These are phyloP conservation scores for Plasmodium coatneyi DNA, from an alignment of 169 alveolate species.

Conservation along the genomic window DNA sequence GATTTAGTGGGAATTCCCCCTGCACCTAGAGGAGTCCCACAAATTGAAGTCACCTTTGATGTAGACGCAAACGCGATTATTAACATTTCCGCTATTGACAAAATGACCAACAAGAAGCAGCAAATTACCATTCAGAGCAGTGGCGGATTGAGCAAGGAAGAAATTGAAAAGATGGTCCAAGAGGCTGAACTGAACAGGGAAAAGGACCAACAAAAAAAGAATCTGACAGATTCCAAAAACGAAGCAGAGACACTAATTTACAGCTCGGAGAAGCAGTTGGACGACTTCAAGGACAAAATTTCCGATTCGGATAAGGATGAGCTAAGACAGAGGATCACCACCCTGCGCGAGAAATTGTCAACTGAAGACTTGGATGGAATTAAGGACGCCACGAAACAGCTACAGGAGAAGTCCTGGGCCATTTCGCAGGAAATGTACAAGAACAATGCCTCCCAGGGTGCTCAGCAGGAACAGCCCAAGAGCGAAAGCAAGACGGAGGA, in stretches of 20 bases:
- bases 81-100: conserved; percentile 97
- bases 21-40: conserved; percentile 98
- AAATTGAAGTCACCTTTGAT: conserved; percentile 96
- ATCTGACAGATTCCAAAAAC: conserved; percentile 93
- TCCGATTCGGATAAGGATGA: conserved; percentile 89
- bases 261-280: conserved; percentile 91
- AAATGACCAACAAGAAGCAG: conserved; percentile 96
- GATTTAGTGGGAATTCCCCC: conserved; percentile 98
- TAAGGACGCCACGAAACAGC: conserved; percentile 87
- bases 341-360: conserved; percentile 85
- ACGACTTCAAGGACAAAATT: conserved; percentile 91
- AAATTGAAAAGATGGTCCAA: conserved; percentile 96
- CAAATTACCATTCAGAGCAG: conserved; percentile 96
- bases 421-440: conserved; percentile 92
- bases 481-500: conserved; percentile 75
- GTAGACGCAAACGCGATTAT: conserved; percentile 99
- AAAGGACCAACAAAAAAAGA: conserved; percentile 94
- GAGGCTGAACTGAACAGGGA: conserved; percentile 97
- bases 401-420: conserved; percentile 94
- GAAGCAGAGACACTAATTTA: conserved; percentile 94
- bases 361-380: conserved; percentile 89
- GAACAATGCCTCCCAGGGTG: conserved; percentile 71
- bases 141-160: conserved; percentile 95
- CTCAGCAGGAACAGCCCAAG: conserved; percentile 78
- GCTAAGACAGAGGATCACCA: conserved; percentile 84